phyloP scores from a whole-genome alignment of 1,284 basidiomycete genomes.

The Blastosporella zonata region DNA sequence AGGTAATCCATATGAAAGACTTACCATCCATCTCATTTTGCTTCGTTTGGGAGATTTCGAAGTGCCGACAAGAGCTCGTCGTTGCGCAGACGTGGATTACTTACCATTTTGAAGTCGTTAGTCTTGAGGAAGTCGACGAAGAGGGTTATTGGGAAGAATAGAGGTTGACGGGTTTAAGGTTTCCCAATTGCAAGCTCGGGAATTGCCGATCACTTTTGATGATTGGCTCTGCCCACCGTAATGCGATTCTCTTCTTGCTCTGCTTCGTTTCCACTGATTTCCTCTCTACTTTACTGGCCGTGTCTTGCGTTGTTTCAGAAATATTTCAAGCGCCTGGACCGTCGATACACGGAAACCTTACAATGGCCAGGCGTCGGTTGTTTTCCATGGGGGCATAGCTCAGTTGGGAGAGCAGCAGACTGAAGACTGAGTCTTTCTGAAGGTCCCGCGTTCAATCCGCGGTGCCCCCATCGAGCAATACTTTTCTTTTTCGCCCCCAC shows the following conservation, averaged over 20 bases:
- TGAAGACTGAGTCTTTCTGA: conserved; percentile 6
- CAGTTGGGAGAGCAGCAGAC: conserved; percentile 14
- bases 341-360: too few species aligned
- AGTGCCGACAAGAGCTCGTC: conserved; percentile 38
- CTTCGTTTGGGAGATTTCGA: conserved; percentile 24
- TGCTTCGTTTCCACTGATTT: too few species aligned
- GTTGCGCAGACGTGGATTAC: conserved; percentile 24
- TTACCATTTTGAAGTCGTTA: conserved; percentile 43
- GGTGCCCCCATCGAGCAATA: neutral
- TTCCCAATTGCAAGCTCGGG: neutral
- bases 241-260: too few species aligned
- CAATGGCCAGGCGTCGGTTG: neutral
- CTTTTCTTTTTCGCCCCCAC: neutral
- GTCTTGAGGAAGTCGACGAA: conserved; percentile 20
- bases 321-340: too few species aligned
- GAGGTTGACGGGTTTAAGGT: neutral
- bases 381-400: conserved; percentile 9
- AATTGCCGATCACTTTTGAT: neutral
- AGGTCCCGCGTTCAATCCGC: conserved; percentile 3
- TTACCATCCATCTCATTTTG: conserved; percentile 53
- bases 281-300: too few species aligned
- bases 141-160: neutral
- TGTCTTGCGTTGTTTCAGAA: too few species aligned
- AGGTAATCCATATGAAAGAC: conserved; percentile 41
- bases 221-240: neutral